Conservation (phyloP, 73 alveolate species). For the Paramecium tetraurelia region DNA sequence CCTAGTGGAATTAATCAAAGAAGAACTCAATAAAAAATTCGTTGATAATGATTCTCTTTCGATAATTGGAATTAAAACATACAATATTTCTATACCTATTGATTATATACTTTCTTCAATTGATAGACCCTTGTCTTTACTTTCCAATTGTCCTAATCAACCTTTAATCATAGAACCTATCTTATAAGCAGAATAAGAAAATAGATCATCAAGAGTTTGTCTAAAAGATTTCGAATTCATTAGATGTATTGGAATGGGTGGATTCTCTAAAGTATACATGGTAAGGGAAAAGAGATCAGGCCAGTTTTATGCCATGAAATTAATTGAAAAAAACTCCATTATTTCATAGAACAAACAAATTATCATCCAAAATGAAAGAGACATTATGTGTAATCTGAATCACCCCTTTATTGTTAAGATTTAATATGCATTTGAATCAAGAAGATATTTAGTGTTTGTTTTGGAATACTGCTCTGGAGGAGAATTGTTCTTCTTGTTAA, state of each 20-base stretch:
- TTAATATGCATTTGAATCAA: constrained; percentile 85
- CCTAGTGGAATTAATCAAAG: not conserved
- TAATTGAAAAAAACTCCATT: constrained; percentile 11
- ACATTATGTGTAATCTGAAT: constrained; percentile 71
- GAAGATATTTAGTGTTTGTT: constrained; percentile 78
- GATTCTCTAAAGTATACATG: constrained; percentile 21
- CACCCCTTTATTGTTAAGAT: constrained; percentile 88
- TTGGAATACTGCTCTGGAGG: constrained; percentile 91
- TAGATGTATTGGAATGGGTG: constrained; percentile 56
- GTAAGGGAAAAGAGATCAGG: constrained; percentile 26
- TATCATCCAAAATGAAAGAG: constrained; percentile 77
- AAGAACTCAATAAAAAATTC: not conserved
- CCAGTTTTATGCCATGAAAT: constrained; percentile 36
- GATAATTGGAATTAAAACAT: constrained; percentile 5
- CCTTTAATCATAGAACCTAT: constrained; percentile 33
- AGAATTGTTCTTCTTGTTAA: constrained; percentile 1
- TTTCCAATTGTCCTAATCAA: not conserved
- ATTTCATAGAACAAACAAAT: not conserved
- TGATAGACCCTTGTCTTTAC: not conserved
- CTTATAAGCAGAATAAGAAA: not conserved
- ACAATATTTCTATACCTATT: not conserved
- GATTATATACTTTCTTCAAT: constrained; percentile 12
- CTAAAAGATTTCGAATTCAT: constrained; percentile 30
- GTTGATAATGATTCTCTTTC: not conserved
- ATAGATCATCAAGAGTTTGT: not conserved